Evolutionary conservation across 768 basidiomycete species (phyloP), one percentile per base, ranked within the genome.

Genomic region (Gloeopeniophorella convolvens): DNA sequence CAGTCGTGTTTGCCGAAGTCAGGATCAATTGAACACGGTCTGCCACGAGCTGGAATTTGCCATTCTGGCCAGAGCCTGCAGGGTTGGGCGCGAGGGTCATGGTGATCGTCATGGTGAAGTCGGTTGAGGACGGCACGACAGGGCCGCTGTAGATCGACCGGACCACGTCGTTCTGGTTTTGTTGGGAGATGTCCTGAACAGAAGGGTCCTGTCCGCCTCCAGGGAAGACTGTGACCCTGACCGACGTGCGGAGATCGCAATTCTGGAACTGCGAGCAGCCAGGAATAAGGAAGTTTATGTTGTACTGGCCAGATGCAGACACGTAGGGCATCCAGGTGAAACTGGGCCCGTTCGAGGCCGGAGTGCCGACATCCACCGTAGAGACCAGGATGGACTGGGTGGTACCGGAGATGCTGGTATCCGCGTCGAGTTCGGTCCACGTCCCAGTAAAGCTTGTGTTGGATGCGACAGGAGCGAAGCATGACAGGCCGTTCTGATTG

Each of bases 311-410:
- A 3, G 87, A 76, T 9, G 89, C 85, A 0, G 89, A 89, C n/a
- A 98, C 84, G 60, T 90, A 92, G 0, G 94, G 94, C 66, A 79
- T 76, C 85, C 90, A 96, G 0, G 88, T 93, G 63, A 95, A 79
- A 30, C 76, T 82, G 12, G 96, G 89, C n/a, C 78, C 79, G 24
- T 75, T 66, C 1, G 77, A 62, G 3, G 82, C 49, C 1, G 80
- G 58, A 0, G 85, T 83, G 13, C 80, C 83, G 27, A 86, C 84
- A 26, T 71, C 59, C 11, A 92, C 77, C 1, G 70, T 70, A 13
- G 92, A 76, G 20, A 83, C 75, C 15, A 93, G 77, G 39, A 93
- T 83, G 3, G 74, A 72, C 55, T 91, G 85, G 0, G 74, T 75
- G 5, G 95, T 96, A 12, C 82, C 95, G 0, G 92, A 70, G 41